phyloP scores from a whole-genome alignment of 2,329 filamentous ascomycete species.

The Escovopsis sp. region DNA sequence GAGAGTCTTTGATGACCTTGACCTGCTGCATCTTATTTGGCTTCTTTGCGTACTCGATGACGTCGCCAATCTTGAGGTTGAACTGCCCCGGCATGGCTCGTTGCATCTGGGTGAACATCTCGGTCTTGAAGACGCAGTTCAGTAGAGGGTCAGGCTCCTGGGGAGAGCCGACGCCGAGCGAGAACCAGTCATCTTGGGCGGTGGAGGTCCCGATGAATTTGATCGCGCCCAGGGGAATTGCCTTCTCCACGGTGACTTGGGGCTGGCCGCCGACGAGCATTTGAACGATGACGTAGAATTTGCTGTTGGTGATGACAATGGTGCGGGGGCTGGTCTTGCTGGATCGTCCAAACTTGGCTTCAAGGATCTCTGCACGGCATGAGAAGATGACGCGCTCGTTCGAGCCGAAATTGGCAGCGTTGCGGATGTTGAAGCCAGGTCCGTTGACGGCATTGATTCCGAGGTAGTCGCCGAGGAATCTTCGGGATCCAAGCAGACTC shows the following conservation, averaged over 20 bases:
- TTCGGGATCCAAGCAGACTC: slow-evolving; percentile 78
- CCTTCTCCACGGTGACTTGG: slow-evolving; percentile 66
- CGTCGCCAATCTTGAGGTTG: slow-evolving; percentile 67
- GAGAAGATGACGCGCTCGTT: slow-evolving; percentile 77
- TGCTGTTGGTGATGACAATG: slow-evolving; percentile 69
- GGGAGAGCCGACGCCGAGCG: slow-evolving; percentile 73
- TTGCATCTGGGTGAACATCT: slow-evolving; percentile 87
- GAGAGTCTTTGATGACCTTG: slow-evolving; percentile 81
- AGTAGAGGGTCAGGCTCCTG: slow-evolving; percentile 89
- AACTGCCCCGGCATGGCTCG: slow-evolving; percentile 65
- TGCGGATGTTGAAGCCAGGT: slow-evolving; percentile 67
- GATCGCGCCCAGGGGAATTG: slow-evolving; percentile 72
- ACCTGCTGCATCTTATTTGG: slow-evolving; percentile 80
- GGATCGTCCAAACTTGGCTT: slow-evolving; percentile 90
- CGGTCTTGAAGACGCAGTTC: slow-evolving; percentile 90
- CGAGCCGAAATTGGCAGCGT: slow-evolving; percentile 52
- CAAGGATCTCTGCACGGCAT: slow-evolving; percentile 74
- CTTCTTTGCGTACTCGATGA: slow-evolving; percentile 95
- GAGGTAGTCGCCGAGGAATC: slow-evolving; percentile 91
- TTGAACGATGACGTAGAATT: slow-evolving; percentile 82
- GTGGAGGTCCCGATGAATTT: slow-evolving; percentile 74
- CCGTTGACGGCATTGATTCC: slow-evolving; percentile 71
- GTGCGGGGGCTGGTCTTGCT: slow-evolving; percentile 84
- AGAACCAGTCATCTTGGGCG: slow-evolving; percentile 91
- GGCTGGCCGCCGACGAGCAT: slow-evolving; percentile 67